A percentile compares a stretch with the other conserved stretches of the same genome.
Evolutionary conservation across 2,329 filamentous ascomycete species (phyloP).

Genomic region (Cordyceps pruinosa): DNA sequence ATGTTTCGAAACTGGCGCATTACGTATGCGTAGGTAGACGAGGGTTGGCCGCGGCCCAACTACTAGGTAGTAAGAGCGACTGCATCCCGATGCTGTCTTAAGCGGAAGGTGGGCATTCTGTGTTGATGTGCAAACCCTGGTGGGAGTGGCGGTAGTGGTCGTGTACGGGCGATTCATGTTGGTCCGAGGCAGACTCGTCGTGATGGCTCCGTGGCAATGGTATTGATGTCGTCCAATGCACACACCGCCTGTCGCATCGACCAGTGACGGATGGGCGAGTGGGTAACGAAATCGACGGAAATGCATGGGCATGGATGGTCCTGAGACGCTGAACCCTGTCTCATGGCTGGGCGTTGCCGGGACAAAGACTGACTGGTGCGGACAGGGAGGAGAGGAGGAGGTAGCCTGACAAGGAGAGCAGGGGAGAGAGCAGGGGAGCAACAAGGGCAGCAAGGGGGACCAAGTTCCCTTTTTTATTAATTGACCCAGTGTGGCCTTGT

Average conservation of each 20-base stretch:
- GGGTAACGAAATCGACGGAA: neutral
- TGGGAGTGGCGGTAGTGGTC: too few relatives aligned
- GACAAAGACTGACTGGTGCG: conserved; percentile 27
- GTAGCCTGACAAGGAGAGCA: conserved; percentile 4
- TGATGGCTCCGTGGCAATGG: too few relatives aligned
- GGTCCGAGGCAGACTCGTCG: too few relatives aligned
- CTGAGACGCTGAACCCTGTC: conserved; percentile 2
- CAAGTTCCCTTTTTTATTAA: conserved; percentile 1
- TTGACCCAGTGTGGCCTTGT: neutral
- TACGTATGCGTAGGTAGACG: too few relatives aligned
- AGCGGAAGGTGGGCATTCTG: neutral
- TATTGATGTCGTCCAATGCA: too few relatives aligned
- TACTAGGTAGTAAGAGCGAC: neutral
- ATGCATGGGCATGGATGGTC: neutral
- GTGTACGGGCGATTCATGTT: too few relatives aligned
- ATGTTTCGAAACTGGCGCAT: conserved; percentile 3
- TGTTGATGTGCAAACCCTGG: neutral
- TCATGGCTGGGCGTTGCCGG: conserved; percentile 23
- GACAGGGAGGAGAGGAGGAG: conserved; percentile 5
- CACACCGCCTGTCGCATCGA: neutral
- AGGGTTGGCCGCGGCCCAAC: neutral
- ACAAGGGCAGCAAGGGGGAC: neutral
- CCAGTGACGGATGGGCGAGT: neutral
- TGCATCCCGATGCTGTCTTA: neutral
- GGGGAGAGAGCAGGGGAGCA: conserved; percentile 11